Base-by-base conservation (phyloP, 345 rosid genomes). In the Eucalyptus rudis region DNA sequence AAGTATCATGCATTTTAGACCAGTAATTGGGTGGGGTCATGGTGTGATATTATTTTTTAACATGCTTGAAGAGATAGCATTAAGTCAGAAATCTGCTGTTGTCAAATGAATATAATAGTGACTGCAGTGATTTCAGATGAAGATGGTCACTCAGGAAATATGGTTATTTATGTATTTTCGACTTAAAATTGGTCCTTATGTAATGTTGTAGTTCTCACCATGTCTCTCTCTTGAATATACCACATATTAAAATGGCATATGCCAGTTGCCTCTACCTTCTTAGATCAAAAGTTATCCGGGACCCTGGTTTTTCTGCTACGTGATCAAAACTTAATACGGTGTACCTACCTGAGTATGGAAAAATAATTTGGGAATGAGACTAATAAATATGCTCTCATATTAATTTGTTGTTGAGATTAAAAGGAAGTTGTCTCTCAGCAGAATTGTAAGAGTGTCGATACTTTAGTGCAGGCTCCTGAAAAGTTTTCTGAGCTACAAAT, bases 401-500 rank as follows among this genome's bases (percentile, higher is more conserved):
- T 40, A 22, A 71, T 71, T 44, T 64, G 50, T 66, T 47, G 47
- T 87, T 66, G 44, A 10, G 43, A 56, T 44, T 40, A 29, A 87
- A 59, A n/a, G 33, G 88, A 64, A 66, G 59, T 44, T 40, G 51
- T 24, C 88, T 29, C 31, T 19, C 9, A 43, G 27, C 27, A 54
- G 79, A 36, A 86, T n/a, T 27, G 87, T 49, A 49, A 45, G 79
- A 87, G 31, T 87, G 89, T 52, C 87, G 85, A 52, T 90, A 49
- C 52, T 92, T 86, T 44, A 83, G 66, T 92, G 64, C 92, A 98
- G 99, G 96, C 95, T 59, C 99, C 99, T 56, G 95, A 94, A 91
- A 96, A 95, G 51, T 97, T 98, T 89, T 98, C 99, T 13, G 98
- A 97, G 93, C 92, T 98, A 88, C 99, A 98, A 94, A 95, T 98